phyloP scores from a whole-genome alignment of 2,329 filamentous ascomycete species.

The Blumeriella jaapii region DNA sequence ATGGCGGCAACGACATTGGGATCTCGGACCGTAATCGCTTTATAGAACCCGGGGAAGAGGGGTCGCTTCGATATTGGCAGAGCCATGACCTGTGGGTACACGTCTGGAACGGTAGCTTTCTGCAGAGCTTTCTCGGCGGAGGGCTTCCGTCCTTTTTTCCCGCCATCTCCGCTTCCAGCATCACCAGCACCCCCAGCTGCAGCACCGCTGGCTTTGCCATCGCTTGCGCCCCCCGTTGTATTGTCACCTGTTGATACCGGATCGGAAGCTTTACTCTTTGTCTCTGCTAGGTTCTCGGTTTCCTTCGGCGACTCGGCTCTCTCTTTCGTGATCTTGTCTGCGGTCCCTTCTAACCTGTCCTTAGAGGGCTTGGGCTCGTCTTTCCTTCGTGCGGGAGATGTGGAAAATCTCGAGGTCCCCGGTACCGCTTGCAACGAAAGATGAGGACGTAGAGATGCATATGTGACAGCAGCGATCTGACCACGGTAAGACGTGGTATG shows the following conservation, averaged over 20 bases:
- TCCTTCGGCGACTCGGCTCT: conserved; percentile 23
- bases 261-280: conserved; percentile 23
- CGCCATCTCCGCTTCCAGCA: conserved; percentile 40
- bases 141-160: conserved; percentile 58
- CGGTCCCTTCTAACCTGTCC: conserved; percentile 29
- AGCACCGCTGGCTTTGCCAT: conserved; percentile 22
- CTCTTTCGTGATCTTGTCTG: conserved; percentile 31
- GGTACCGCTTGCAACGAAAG: conserved; percentile 37
- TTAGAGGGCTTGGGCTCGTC: conserved; percentile 23
- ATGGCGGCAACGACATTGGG: conserved; percentile 85
- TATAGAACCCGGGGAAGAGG: conserved; percentile 96
- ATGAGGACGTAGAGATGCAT: conserved; percentile 50
- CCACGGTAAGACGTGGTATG: conserved; percentile 16
- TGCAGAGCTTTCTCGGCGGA: conserved; percentile 64
- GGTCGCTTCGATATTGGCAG: conserved; percentile 92
- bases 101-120: conserved; percentile 83
- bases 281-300: conserved; percentile 34
- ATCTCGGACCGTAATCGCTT: conserved; percentile 93
- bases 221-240: conserved; percentile 15
- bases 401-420: conserved; percentile 35
- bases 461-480: conserved; percentile 44
- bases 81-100: conserved; percentile 95
- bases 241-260: conserved; percentile 16
- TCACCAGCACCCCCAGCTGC: conserved; percentile 21
- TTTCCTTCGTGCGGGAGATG: conserved; percentile 40